A percentile compares a stretch with the other conserved stretches of the same genome.
phyloP scores from a whole-genome alignment of 2,329 filamentous ascomycete species.

The Fusarium buxicola region DNA sequence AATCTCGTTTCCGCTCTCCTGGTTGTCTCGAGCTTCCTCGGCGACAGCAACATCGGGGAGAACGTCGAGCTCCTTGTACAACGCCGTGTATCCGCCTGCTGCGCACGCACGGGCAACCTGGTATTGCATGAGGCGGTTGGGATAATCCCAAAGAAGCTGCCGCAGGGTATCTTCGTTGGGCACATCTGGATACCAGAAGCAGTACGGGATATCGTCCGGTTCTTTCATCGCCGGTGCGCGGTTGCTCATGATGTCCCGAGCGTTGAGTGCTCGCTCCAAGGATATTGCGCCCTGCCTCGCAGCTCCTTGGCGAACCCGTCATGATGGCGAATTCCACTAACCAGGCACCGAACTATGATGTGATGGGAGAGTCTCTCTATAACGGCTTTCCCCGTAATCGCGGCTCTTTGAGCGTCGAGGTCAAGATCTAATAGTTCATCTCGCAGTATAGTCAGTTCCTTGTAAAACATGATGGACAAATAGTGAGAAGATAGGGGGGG shows the following conservation, averaged over 20 bases:
- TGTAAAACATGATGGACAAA: not conserved
- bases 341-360: not conserved
- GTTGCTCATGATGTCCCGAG: conserved; percentile 53
- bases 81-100: conserved; percentile 50
- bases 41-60: conserved; percentile 55
- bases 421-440: not conserved
- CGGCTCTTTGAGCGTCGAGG: not conserved
- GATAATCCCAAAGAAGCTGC: conserved; percentile 38
- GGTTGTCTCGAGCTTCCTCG: conserved; percentile 53
- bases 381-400: not conserved
- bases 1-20: conserved; percentile 39
- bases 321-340: conserved; percentile 1
- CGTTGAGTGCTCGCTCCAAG: conserved; percentile 38
- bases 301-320: not conserved
- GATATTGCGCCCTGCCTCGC: not conserved
- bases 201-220: conserved; percentile 50
- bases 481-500: too few relatives aligned
- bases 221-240: conserved; percentile 44
- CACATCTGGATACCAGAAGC: conserved; percentile 55
- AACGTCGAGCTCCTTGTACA: conserved; percentile 53
- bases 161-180: conserved; percentile 53
- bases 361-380: not conserved
- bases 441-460: not conserved
- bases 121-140: conserved; percentile 51
- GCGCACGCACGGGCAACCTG: conserved; percentile 56